These are phyloP conservation scores for Pseudogymnoascus sp. DNA, from an alignment of 2,329 filamentous ascomycete species.

Conservation along the genomic window DNA sequence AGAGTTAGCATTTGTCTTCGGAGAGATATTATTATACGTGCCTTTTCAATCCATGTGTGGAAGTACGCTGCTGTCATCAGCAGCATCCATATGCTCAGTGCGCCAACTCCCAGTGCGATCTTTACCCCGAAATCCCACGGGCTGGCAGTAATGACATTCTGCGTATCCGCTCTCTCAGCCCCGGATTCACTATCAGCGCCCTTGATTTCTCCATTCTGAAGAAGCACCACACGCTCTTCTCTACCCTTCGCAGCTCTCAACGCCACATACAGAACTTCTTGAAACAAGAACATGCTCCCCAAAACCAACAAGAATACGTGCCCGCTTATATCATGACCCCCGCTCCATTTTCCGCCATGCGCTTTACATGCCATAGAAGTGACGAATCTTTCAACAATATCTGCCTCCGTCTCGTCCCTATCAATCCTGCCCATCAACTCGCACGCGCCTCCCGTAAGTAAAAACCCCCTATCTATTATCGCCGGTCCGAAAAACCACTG, in stretches of 20 bases:
- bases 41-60: conserved; percentile 98
- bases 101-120: conserved; percentile 55
- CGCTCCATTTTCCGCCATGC: conserved; percentile 74
- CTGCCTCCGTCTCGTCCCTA: conserved; percentile 37
- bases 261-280: conserved; percentile 64
- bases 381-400: conserved; percentile 43
- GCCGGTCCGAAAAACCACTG: conserved; percentile 95
- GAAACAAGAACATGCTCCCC: conserved; percentile 69
- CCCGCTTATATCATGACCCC: conserved; percentile 93
- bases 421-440: conserved; percentile 45
- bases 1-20: conserved; percentile 4
- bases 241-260: conserved; percentile 35
- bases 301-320: conserved; percentile 90
- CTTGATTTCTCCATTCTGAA: conserved; percentile 57
- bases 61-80: conserved; percentile 98
- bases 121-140: conserved; percentile 40
- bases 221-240: conserved; percentile 59
- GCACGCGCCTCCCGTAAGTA: conserved; percentile 80
- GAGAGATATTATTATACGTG: conserved; percentile 30
- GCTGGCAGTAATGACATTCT: conserved; percentile 22
- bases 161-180: conserved; percentile 13
- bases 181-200: conserved; percentile 33
- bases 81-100: conserved; percentile 84
- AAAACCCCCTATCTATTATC: conserved; percentile 82
- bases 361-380: conserved; percentile 76